Percentiles rank a stretch among this genome's conserved stretches.
Conservation (phyloP, 1,284 basidiomycete genomes). For the Xerocomus minutiporus region DNA sequence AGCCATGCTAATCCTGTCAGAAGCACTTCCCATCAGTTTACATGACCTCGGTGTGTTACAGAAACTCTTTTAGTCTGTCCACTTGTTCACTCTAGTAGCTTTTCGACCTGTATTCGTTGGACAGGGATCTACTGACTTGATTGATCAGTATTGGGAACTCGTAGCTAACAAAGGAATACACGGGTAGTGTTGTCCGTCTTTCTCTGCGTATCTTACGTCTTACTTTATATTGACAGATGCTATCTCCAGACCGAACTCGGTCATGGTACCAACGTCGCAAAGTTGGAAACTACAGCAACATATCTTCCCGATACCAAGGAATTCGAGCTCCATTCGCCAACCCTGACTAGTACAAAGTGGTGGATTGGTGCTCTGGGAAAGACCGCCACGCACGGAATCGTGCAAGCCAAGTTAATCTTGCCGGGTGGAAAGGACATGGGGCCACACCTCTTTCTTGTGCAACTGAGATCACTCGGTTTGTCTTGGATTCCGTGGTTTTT, state of each 20-base stretch:
- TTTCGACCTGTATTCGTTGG: slow-evolving; percentile 64
- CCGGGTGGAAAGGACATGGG: slow-evolving; percentile 61
- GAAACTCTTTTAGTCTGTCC: not conserved
- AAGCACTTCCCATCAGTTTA: slow-evolving; percentile 48
- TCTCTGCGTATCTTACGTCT: not conserved
- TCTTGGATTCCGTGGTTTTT: not conserved
- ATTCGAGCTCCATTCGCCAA: slow-evolving; percentile 76
- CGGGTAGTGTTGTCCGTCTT: slow-evolving; percentile 34
- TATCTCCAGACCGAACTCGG: slow-evolving; percentile 75
- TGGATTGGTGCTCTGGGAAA: slow-evolving; percentile 75
- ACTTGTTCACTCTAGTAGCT: slow-evolving; percentile 34
- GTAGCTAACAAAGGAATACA: slow-evolving; percentile 55
- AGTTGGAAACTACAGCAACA: slow-evolving; percentile 75
- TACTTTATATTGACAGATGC: slow-evolving; percentile 31
- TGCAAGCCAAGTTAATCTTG: slow-evolving; percentile 73
- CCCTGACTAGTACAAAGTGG: slow-evolving; percentile 77
- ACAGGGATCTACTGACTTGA: slow-evolving; percentile 51
- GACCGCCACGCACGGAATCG: slow-evolving; percentile 73
- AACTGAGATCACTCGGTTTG: slow-evolving; percentile 56
- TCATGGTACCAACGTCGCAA: slow-evolving; percentile 70
- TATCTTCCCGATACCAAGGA: slow-evolving; percentile 64
- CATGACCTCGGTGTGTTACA: slow-evolving; percentile 51
- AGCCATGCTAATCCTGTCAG: slow-evolving; percentile 48
- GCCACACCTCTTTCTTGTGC: slow-evolving; percentile 75
- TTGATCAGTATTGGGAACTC: slow-evolving; percentile 47